Evolutionary conservation across 768 basidiomycete species (phyloP), one percentile per base, ranked within the genome.

Genomic region (Tephrocybe sp.): DNA sequence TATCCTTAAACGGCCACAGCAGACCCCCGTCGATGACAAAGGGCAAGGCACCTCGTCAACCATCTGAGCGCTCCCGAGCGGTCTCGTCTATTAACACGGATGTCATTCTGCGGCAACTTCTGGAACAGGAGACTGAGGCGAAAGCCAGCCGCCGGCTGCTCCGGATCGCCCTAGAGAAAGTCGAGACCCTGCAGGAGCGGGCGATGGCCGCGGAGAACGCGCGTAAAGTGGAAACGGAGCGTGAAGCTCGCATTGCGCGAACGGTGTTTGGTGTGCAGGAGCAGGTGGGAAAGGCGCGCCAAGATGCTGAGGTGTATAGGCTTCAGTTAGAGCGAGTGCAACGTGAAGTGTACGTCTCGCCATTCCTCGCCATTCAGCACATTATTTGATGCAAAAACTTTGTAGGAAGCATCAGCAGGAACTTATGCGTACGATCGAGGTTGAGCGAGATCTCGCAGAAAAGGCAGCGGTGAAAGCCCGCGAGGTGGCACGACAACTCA

Each of bases 401-500:
- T 39, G 9, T 21, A 70, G 69, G 4, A 56, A 60, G 41, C 61
- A 60, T 15, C 65, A 63, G 12, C 56, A 61, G 10, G 62, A 67
- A 5, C 51, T 52, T 5, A 50, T 67, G 3, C 61, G 57, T 36
- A 51, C 51, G 1, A 55, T 70, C 6, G 69, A 73, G 56, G 50
- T 52, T 0, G 64, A 73, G 50, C 65, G 68, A 20, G 64, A 69
- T 32, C 59, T 66, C 10, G 68, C 69, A 1, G 67, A 73, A 43
- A 58, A 58, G 2, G 64, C 65, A 11, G 70, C 73, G 7, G 51
- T 57, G 18, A 64, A 74, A 24, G 73, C 83, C 18, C 73, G 82
- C 25, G 71, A 66, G n/a, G 69, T 73, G 30, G 73, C 84, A n/a
- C 69, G 85, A 23, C 76, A 75, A 62, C 55, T 84, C 37, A 78